phyloP scores from a whole-genome alignment of 2,329 filamentous ascomycete species.

The Alternaria panax region DNA sequence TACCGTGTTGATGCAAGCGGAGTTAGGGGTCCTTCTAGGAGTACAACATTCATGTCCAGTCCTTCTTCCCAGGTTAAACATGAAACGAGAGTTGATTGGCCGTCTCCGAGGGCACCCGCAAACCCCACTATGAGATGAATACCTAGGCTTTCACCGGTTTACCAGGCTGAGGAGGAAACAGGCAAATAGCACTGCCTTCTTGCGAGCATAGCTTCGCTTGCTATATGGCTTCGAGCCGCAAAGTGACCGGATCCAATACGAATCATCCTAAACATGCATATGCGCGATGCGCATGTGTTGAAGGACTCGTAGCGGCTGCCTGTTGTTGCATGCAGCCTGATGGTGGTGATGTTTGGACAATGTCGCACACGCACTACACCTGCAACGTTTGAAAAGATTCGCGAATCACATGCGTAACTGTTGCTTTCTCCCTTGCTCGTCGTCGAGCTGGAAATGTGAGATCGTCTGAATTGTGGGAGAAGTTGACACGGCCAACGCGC shows the following conservation, averaged over 20 bases:
- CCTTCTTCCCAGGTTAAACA: constrained; percentile 3
- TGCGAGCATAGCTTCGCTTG: constrained; percentile 8
- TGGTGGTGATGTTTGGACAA: constrained; percentile 2
- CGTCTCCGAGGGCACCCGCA: constrained; percentile 15
- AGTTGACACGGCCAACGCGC: too few species aligned
- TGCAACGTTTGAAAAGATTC: background rate
- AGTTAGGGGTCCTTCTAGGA: constrained; percentile 14
- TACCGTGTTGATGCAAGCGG: constrained; percentile 21
- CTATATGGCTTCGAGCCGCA: constrained; percentile 19
- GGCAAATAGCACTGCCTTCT: constrained; percentile 21
- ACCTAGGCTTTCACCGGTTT: constrained; percentile 27
- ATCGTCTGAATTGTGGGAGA: background rate
- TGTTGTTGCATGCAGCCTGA: constrained; percentile 18
- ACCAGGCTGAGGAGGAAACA: constrained; percentile 17
- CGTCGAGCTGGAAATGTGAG: background rate
- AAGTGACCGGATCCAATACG: constrained; percentile 25
- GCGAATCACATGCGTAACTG: background rate
- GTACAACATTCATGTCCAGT: constrained; percentile 10
- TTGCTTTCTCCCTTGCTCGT: background rate
- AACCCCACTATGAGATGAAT: constrained; percentile 24
- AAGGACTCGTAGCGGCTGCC: constrained; percentile 15
- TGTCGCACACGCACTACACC: constrained; percentile 8
- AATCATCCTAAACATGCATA: constrained; percentile 14
- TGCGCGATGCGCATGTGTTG: constrained; percentile 19
- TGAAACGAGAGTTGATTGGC: constrained; percentile 22